These are phyloP conservation scores for Dendrostoma leiphaemia DNA, from an alignment of 2,329 filamentous ascomycete genomes.

Conservation along the genomic window DNA sequence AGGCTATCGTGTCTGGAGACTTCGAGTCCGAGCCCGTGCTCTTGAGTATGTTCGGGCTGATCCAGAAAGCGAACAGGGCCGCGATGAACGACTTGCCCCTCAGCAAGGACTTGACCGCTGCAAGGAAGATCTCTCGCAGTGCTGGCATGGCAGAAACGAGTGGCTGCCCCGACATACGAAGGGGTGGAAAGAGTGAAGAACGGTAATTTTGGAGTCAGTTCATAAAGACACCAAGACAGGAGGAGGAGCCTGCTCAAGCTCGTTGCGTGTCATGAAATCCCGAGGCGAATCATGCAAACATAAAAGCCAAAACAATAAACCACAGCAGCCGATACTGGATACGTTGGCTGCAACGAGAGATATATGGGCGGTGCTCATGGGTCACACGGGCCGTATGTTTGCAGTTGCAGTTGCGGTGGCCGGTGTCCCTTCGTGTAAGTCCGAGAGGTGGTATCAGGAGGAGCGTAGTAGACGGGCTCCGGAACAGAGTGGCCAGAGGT, in stretches of 20 bases:
- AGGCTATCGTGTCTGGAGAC: slow-evolving; percentile 18
- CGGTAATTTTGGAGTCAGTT: neutral
- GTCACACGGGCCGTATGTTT: neutral
- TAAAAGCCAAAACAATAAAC: too few relatives aligned
- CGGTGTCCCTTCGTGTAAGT: neutral
- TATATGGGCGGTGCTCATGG: neutral
- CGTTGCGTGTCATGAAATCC: neutral
- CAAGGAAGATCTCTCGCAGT: slow-evolving; percentile 52
- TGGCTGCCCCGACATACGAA: slow-evolving; percentile 42
- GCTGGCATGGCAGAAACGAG: slow-evolving; percentile 57
- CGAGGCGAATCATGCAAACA: neutral
- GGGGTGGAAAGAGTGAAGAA: neutral
- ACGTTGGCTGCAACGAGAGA: too few relatives aligned
- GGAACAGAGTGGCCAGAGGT: neutral
- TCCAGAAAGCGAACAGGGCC: slow-evolving; percentile 55
- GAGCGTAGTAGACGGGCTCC: neutral
- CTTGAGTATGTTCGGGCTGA: slow-evolving; percentile 38
- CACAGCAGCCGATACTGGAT: too few relatives aligned
- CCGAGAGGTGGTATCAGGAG: neutral
- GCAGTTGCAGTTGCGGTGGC: slow-evolving; percentile 36
- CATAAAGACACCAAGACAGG: neutral
- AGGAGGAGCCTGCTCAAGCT: neutral
- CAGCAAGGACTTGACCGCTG: slow-evolving; percentile 57
- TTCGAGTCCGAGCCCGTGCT: slow-evolving; percentile 9
- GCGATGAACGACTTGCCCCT: slow-evolving; percentile 59